Percentiles rank a stretch among this genome's conserved stretches.
Evolutionary conservation across 805 yeast species (phyloP).

Genomic region (Cyberlindnera misumaiensis): DNA sequence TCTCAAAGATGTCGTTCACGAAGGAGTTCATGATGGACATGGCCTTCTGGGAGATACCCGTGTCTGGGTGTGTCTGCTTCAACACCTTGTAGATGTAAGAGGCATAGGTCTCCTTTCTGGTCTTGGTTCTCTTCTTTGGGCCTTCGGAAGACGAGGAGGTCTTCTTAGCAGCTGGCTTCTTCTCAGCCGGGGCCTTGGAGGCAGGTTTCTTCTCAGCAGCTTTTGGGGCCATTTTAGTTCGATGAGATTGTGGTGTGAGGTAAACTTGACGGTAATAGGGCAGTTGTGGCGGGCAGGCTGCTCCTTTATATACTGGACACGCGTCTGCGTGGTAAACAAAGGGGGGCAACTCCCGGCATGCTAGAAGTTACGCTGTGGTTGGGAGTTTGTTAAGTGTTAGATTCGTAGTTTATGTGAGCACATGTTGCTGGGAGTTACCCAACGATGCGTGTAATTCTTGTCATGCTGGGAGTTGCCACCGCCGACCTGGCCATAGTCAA

Average conservation of each 20-base stretch:
- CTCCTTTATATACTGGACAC: slow-evolving; percentile 7
- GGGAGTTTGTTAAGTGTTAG: background rate
- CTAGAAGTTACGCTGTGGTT: slow-evolving; percentile 4
- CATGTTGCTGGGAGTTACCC: slow-evolving; percentile 3
- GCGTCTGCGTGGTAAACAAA: slow-evolving; percentile 1
- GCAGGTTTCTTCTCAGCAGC: slow-evolving; percentile 59
- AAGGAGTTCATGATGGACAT: slow-evolving; percentile 98
- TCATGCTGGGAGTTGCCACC: slow-evolving; percentile 6
- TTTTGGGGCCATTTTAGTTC: slow-evolving; percentile 59
- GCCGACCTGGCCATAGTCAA: slow-evolving; percentile 1
- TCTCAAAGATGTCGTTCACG: slow-evolving; percentile 96
- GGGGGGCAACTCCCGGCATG: slow-evolving; percentile 5
- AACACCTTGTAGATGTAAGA: slow-evolving; percentile 97
- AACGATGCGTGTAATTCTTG: background rate
- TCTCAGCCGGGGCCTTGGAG: slow-evolving; percentile 96
- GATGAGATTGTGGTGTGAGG: too few relatives aligned
- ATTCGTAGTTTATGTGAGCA: slow-evolving; percentile 1
- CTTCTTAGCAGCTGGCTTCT: slow-evolving; percentile 88
- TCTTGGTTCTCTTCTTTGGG: slow-evolving; percentile 86
- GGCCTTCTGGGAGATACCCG: slow-evolving; percentile 97
- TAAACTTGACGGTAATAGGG: too few relatives aligned
- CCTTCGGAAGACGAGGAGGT: slow-evolving; percentile 74
- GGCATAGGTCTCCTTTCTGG: slow-evolving; percentile 96
- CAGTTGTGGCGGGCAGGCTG: slow-evolving; percentile 2
- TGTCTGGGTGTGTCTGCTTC: slow-evolving; percentile 98